Evolutionary conservation across 2,329 filamentous ascomycete species (phyloP).

Genomic region (Dactylonectria macrodidyma): DNA sequence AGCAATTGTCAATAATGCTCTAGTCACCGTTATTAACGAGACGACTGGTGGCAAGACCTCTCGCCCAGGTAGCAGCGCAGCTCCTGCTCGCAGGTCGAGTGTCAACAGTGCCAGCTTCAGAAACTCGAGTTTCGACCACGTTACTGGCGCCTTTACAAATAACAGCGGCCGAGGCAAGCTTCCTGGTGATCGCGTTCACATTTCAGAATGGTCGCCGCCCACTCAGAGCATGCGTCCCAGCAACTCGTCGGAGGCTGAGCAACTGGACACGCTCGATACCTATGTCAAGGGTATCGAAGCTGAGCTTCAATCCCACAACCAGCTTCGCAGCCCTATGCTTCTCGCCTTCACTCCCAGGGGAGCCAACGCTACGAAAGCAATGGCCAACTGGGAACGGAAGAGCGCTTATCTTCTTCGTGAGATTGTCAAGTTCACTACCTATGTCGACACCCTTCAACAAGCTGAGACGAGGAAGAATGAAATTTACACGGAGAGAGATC

Average conservation of each 20-base stretch:
- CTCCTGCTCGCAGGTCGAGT: conserved; percentile 58
- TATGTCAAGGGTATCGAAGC: conserved; percentile 91
- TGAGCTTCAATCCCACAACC: conserved; percentile 89
- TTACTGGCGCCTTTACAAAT: conserved; percentile 64
- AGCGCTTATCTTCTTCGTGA: conserved; percentile 91
- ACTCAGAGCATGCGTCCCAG: conserved; percentile 92
- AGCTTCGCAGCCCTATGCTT: conserved; percentile 87
- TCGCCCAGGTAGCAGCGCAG: conserved; percentile 67
- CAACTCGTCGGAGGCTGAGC: conserved; percentile 82
- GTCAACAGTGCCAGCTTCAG: conserved; percentile 67
- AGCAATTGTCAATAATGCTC: conserved; percentile 76
- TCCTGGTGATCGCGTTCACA: conserved; percentile 86
- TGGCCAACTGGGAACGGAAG: conserved; percentile 98
- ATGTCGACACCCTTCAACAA: conserved; percentile 86
- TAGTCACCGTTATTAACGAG: conserved; percentile 69
- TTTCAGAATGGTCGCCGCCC: conserved; percentile 91
- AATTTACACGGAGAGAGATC: conserved; percentile 75
- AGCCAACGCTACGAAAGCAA: conserved; percentile 84
- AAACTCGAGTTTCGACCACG: conserved; percentile 75
- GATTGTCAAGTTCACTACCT: conserved; percentile 97
- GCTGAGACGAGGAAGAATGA: conserved; percentile 79
- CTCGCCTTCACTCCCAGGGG: conserved; percentile 91
- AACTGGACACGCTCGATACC: conserved; percentile 79
- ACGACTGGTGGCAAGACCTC: conserved; percentile 55
- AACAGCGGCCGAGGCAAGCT: conserved; percentile 72